These are phyloP conservation scores for Cryptosporidium sp. DNA, from an alignment of 169 alveolate species.

Conservation along the genomic window DNA sequence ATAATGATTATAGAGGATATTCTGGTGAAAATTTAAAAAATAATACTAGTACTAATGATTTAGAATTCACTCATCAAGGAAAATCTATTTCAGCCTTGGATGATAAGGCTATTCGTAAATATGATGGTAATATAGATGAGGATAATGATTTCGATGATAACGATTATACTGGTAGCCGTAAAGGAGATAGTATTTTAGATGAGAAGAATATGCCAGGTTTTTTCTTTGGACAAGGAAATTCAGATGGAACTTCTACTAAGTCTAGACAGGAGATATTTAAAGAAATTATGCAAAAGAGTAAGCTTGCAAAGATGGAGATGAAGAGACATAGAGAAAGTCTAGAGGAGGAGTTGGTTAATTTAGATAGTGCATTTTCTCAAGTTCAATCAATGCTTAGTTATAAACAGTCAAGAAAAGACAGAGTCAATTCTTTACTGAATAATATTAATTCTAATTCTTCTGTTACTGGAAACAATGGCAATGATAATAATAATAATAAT, in stretches of 20 bases:
- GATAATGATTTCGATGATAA: slow-evolving; percentile 7
- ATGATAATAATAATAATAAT: background rate
- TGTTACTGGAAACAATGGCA: background rate
- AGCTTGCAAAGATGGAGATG: slow-evolving; percentile 64
- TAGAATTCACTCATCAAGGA: slow-evolving; percentile 71
- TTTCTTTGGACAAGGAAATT: slow-evolving; percentile 59
- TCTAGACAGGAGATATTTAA: slow-evolving; percentile 61
- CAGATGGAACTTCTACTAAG: background rate
- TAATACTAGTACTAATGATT: background rate
- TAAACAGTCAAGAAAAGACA: slow-evolving; percentile 47
- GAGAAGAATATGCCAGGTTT: slow-evolving; percentile 46
- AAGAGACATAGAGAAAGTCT: slow-evolving; percentile 39
- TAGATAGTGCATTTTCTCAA: slow-evolving; percentile 26
- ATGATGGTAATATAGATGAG: background rate
- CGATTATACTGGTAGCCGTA: background rate
- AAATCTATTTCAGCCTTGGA: slow-evolving; percentile 29
- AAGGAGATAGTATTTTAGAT: slow-evolving; percentile 1
- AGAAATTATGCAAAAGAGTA: slow-evolving; percentile 66
- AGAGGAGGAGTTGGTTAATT: slow-evolving; percentile 27
- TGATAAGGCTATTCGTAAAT: slow-evolving; percentile 22
- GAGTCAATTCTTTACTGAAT: slow-evolving; percentile 14
- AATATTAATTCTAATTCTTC: background rate
- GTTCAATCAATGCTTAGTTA: slow-evolving; percentile 52
- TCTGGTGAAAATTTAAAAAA: background rate
- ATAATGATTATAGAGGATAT: background rate